phyloP scores from a whole-genome alignment of 2,329 filamentous ascomycete species.

The Ascochyta rabiei region DNA sequence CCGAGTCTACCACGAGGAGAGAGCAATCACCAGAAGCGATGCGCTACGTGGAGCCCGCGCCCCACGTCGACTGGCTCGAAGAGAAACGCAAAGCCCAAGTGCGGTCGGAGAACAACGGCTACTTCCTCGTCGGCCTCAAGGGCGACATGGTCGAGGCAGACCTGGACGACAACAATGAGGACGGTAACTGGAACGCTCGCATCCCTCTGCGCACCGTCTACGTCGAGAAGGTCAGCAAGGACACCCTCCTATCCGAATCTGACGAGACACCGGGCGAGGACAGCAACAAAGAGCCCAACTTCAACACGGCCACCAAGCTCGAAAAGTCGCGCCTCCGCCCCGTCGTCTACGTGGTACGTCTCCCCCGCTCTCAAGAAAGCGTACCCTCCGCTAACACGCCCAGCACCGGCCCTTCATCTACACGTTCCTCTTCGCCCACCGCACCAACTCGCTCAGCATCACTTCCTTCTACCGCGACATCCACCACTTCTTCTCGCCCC shows the following conservation, averaged over 20 bases:
- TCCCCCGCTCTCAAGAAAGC: accelerated
- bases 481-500: conserved; percentile 58
- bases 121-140: conserved; percentile 72
- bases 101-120: conserved; percentile 54
- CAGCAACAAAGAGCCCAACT: conserved; percentile 17
- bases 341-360: conserved; percentile 68
- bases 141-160: conserved; percentile 64
- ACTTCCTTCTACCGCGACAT: conserved; percentile 56
- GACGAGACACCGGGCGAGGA: conserved; percentile 33
- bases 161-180: conserved; percentile 52
- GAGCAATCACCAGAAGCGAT: conserved; percentile 33
- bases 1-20: conserved; percentile 12
- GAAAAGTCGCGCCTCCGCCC: conserved; percentile 60
- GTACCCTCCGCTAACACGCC: not conserved
- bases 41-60: conserved; percentile 45
- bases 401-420: conserved; percentile 75
- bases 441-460: conserved; percentile 60
- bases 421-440: conserved; percentile 71
- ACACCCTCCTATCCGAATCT: conserved; percentile 17
- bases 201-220: conserved; percentile 70
- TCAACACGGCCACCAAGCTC: conserved; percentile 3
- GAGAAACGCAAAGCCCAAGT: conserved; percentile 65
- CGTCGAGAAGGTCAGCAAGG: conserved; percentile 63
- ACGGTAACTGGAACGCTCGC: conserved; percentile 52
- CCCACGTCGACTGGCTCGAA: conserved; percentile 57